Base-by-base conservation (phyloP, 306 rosid species). In the Bauhinia variegata region DNA sequence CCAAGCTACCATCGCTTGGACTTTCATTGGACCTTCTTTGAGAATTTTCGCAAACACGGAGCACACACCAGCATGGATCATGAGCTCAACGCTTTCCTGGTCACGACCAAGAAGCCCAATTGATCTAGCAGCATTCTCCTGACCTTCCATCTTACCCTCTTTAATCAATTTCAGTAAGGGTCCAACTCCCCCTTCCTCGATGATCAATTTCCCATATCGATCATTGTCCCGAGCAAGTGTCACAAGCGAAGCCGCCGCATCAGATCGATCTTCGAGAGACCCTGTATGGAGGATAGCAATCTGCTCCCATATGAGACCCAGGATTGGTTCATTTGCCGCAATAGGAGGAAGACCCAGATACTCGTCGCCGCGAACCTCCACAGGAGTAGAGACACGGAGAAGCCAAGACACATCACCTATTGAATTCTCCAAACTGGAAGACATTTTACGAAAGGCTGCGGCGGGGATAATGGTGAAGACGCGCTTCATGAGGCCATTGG, bases 401-500 rank as follows among this genome's bases (percentile, higher is more conserved):
- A 91, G 84, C 97, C 97, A 91, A 12, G 97, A 91, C 6, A 91
- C 76, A 37, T 91, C 97, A 0, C 97, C 96, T 52, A 88, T 72
- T 8, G 96, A 91, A 33, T 88, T 91, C 32, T 91, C 97, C 2
- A 91, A 86, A 30, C 77, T 88, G 3, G 82, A 72, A 6, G 74
- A 79, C 73, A 81, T 82, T 54, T 91, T 91, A 1, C 97, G 85
- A 59, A 91, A 88, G 7, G 92, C 88, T 0, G 89, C 93, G 8
- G 89, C 51, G 2, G 96, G 91, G 69, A 73, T 82, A 53, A 91
- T 83, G 56, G 86, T 91, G 83, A 91, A 86, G 5, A 91, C 88
- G 7, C 97, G 86, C 79, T 83, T 88, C 80, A 91, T 72, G 39
- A 91, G 77, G 18, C 89, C 96, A 70, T 83, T 88, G 64, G 82